Conservation (phyloP, 2,329 filamentous ascomycete genomes). For the Grosmannia huntii region DNA sequence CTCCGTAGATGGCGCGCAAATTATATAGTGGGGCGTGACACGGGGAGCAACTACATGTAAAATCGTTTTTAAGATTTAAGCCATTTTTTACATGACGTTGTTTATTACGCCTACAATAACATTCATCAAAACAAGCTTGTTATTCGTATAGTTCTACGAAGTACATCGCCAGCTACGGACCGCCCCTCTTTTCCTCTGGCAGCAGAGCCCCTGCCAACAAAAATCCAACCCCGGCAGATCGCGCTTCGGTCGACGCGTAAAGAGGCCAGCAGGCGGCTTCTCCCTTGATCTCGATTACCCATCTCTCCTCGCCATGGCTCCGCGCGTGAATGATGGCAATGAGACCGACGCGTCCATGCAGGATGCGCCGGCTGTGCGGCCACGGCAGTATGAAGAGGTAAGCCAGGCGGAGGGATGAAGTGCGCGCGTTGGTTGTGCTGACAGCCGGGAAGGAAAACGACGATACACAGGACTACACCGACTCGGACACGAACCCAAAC, state of each 20-base stretch:
- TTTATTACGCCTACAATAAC: no score
- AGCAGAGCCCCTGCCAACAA: no score
- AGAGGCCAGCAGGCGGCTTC: neutral
- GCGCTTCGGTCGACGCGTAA: neutral
- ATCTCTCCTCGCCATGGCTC: neutral
- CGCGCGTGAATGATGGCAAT: slow-evolving; percentile 27
- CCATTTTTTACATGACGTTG: no score
- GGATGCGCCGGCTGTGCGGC: slow-evolving; percentile 38
- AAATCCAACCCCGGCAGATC: neutral
- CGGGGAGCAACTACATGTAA: no score
- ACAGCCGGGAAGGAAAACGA: slow-evolving; percentile 39
- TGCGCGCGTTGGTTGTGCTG: neutral
- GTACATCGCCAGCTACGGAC: no score
- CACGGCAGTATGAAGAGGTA: slow-evolving; percentile 24
- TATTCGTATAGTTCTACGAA: no score
- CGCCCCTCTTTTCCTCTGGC: no score
- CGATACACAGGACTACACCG: slow-evolving; percentile 53
- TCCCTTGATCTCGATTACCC: no score
- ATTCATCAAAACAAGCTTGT: no score
- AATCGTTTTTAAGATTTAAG: no score
- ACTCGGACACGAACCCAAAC: slow-evolving; percentile 55
- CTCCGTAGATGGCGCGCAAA: no score
- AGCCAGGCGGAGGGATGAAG: neutral
- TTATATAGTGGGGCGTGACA: no score
- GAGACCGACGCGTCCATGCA: slow-evolving; percentile 52